These are phyloP conservation scores for Trichoderma arundinaceum DNA, from an alignment of 2,329 filamentous ascomycete species.

Conservation along the genomic window DNA sequence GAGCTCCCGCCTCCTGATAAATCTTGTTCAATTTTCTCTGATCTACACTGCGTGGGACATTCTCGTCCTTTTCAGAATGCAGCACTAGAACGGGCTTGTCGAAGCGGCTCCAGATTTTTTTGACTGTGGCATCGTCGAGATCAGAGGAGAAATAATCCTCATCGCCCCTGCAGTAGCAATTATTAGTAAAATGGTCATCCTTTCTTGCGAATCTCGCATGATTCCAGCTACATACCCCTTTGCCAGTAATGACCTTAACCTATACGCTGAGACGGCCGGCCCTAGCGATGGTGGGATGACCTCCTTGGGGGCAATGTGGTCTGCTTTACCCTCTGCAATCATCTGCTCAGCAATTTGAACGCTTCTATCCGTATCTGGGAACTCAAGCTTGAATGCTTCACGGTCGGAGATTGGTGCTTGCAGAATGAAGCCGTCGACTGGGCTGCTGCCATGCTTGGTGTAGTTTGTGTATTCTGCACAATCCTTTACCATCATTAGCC, in stretches of 20 bases:
- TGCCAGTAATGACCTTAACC: not conserved
- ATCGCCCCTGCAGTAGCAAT: too few species aligned
- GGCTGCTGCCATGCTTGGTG: not conserved
- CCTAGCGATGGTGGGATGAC: not conserved
- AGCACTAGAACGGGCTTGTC: too few species aligned
- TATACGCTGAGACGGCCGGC: not conserved
- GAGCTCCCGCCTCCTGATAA: too few species aligned
- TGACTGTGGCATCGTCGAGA: too few species aligned
- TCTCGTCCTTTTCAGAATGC: too few species aligned
- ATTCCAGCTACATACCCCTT: not conserved
- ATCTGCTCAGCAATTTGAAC: not conserved
- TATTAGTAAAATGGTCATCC: not conserved
- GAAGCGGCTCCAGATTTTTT: too few species aligned
- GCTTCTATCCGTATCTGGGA: not conserved
- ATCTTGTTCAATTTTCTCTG: too few species aligned
- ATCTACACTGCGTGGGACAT: too few species aligned
- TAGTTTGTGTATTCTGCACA: constrained; percentile 4
- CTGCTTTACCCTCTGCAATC: constrained; percentile 2
- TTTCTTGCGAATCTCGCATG: not conserved
- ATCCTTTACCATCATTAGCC: not conserved
- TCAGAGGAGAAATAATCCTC: too few species aligned
- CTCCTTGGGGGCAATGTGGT: not conserved
- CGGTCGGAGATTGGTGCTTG: not conserved
- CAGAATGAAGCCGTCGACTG: constrained; percentile 1
- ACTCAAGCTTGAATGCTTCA: not conserved